Evolutionary conservation across 176 grass and related monocot species (phyloP), one percentile per base, ranked within the genome.

Genomic region (Tillandsia fasciculata): DNA sequence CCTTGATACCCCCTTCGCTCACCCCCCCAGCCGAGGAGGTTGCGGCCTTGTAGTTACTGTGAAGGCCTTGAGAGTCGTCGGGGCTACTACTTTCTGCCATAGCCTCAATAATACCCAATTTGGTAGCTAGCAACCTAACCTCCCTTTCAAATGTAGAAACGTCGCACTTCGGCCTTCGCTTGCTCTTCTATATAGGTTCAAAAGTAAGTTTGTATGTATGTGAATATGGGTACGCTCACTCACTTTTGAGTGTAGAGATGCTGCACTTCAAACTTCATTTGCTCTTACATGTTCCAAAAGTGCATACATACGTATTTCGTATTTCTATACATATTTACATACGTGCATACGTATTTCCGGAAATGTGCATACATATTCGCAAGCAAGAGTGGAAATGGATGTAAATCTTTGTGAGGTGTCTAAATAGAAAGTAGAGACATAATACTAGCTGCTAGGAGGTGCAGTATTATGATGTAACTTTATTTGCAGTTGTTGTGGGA

Each of bases 1-100:
- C 90, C 80, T 93, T 93, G 65, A 67, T 49, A 3, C 65, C 29
- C 48, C 65, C 65, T 47, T 66, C 64, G 9, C 28, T 23, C 63
- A 26, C 10, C 63, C 3, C 33, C 65, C 65, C 65, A 2, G 2
- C 28, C 10, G 63, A 33, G 28, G 27, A 6, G 11, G 1, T 33
- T 10, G 14, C 14, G 33, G 8, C 29, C 15, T 33, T 20, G 65
- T 49, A 67, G 65, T 49, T 67, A 49, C 48, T n/a, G 2, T 67
- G 42, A 11, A 10, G 12, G 48, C 65, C 65, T 67, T 67, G 29
- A 9, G 26, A 49, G 65, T 67, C 65, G 8, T 15, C 2, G 28
- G 15, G 33, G 28, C 65, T 67, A n/a, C 65, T 67, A n/a, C 14
- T 48, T 48, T 67, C 33, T 17, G 87, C 77, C 20, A 76, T 76